A percentile compares a stretch with the other conserved stretches of the same genome.
These are phyloP conservation scores for Neurospora hispaniola DNA, from an alignment of 495 filamentous ascomycete species.

Conservation along the genomic window DNA sequence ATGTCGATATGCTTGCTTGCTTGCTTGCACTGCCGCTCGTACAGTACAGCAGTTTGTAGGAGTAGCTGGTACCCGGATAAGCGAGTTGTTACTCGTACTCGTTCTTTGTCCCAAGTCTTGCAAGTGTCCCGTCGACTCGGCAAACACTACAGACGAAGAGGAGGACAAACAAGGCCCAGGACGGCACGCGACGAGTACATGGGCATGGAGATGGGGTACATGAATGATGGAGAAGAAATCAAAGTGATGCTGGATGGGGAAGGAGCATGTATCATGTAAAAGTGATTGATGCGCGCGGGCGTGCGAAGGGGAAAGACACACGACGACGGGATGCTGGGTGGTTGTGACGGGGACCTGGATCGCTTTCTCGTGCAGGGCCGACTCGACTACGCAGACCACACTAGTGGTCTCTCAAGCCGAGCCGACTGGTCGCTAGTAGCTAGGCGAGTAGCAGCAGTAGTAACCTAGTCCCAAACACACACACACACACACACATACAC, in stretches of 20 bases:
- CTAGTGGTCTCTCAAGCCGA: background rate
- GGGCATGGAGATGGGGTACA: constrained; percentile 15
- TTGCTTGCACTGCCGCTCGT: background rate
- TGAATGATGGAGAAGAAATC: constrained; percentile 8
- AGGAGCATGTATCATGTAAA: constrained; percentile 7
- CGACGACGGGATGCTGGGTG: background rate
- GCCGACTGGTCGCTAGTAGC: background rate
- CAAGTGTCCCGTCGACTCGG: background rate
- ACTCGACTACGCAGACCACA: background rate
- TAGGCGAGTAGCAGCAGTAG: background rate
- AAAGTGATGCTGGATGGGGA: background rate
- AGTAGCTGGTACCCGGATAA: background rate
- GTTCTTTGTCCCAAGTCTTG: background rate
- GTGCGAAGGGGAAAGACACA: constrained; percentile 4
- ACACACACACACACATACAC: background rate
- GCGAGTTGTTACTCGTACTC: background rate
- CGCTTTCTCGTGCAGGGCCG: background rate
- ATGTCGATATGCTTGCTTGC: background rate
- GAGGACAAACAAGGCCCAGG: constrained; percentile 10
- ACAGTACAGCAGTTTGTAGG: background rate
- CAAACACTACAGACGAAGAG: background rate
- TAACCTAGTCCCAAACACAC: background rate
- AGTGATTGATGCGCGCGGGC: background rate
- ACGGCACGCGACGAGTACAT: constrained; percentile 18
- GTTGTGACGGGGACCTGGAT: background rate